These are phyloP conservation scores for Diaporthe batatas DNA, from an alignment of 2,329 filamentous ascomycete genomes.

Conservation along the genomic window DNA sequence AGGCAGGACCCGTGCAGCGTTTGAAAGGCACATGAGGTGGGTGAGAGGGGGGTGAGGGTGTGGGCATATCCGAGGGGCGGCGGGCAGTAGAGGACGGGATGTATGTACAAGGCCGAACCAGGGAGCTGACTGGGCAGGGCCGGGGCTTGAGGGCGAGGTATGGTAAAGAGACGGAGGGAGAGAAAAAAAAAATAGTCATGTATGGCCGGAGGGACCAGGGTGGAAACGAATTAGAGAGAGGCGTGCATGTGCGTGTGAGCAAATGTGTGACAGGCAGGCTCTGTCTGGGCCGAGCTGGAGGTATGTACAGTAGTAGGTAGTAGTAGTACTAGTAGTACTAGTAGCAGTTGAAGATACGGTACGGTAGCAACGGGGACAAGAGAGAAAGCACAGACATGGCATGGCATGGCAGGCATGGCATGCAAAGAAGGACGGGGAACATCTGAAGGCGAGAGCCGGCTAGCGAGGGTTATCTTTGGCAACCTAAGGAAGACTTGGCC, in stretches of 20 bases:
- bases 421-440: conserved; percentile 33
- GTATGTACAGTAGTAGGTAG: conserved; percentile 2
- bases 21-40: conserved; percentile 39
- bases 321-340: neutral
- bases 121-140: conserved; percentile 18
- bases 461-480: conserved; percentile 32
- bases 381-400: neutral
- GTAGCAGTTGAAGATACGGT: neutral
- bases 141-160: neutral
- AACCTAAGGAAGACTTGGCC: conserved; percentile 1
- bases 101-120: conserved; percentile 37
- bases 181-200: conserved; percentile 31
- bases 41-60: conserved; percentile 27
- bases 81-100: conserved; percentile 38
- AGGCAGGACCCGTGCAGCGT: conserved; percentile 41
- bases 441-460: conserved; percentile 26
- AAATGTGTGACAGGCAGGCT: conserved; percentile 38
- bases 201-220: conserved; percentile 41
- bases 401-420: conserved; percentile 12
- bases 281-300: conserved; percentile 26
- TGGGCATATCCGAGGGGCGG: conserved; percentile 38
- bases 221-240: conserved; percentile 29
- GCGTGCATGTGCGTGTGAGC: neutral
- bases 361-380: conserved; percentile 10
- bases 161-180: conserved; percentile 19